phyloP scores from a whole-genome alignment of 805 yeast genomes.

The Yamadazyma takamatsuzukensis region DNA sequence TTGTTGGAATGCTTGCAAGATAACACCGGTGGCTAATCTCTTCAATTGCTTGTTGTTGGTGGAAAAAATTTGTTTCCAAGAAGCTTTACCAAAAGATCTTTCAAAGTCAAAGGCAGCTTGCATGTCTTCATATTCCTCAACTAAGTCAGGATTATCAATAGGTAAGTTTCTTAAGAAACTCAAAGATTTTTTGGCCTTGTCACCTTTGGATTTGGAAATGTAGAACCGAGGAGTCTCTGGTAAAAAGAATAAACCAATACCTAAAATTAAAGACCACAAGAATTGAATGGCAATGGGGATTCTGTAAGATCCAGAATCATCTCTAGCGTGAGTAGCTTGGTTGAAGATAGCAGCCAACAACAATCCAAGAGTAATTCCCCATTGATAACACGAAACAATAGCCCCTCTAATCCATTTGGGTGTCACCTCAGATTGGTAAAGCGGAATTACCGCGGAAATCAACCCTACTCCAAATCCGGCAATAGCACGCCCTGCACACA shows the following conservation, averaged over 20 bases:
- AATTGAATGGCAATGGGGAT: constrained; percentile 40
- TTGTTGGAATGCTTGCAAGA: constrained; percentile 79
- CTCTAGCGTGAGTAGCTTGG: constrained; percentile 33
- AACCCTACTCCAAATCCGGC: constrained; percentile 44
- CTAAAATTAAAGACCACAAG: constrained; percentile 33
- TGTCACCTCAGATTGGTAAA: constrained; percentile 38
- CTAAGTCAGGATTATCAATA: constrained; percentile 57
- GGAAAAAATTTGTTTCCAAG: constrained; percentile 57
- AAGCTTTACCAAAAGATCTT: constrained; percentile 46
- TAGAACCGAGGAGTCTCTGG: constrained; percentile 41
- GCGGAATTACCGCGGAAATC: constrained; percentile 36
- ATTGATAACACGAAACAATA: constrained; percentile 37
- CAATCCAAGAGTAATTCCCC: constrained; percentile 39
- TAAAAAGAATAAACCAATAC: constrained; percentile 30
- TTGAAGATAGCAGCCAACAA: constrained; percentile 35
- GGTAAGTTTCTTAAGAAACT: constrained; percentile 46
- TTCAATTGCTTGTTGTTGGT: constrained; percentile 51
- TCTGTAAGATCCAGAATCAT: constrained; percentile 39
- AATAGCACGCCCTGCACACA: constrained; percentile 40
- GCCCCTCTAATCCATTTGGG: constrained; percentile 46
- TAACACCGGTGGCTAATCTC: constrained; percentile 55
- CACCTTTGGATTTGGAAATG: constrained; percentile 26
- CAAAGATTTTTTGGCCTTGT: constrained; percentile 29
- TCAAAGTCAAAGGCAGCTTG: constrained; percentile 75
- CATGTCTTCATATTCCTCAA: constrained; percentile 73